A percentile compares a stretch with the other conserved stretches of the same genome.
Conservation (phyloP, 768 basidiomycete genomes). For the Sarcomyxa edulis region DNA sequence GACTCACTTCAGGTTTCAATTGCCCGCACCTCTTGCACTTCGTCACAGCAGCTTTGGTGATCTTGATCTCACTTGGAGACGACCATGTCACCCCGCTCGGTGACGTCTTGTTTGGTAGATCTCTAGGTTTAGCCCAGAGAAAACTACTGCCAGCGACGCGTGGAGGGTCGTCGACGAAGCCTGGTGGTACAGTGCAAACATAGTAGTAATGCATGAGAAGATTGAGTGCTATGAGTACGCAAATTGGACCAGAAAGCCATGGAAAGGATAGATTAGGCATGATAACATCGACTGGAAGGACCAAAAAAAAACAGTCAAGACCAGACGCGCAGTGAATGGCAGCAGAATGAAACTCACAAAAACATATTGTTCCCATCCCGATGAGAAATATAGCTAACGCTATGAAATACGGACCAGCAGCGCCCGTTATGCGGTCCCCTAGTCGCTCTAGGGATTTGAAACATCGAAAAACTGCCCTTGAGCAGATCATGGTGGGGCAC, state of each 20-base stretch:
- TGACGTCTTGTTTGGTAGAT: conserved; percentile 17
- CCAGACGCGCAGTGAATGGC: conserved; percentile 1
- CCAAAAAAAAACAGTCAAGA: conserved; percentile 4
- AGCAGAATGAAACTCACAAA: conserved; percentile 50
- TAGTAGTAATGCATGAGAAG: conserved; percentile 81
- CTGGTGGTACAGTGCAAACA: conserved; percentile 75
- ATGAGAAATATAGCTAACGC: conserved; percentile 74
- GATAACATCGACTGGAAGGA: conserved; percentile 69
- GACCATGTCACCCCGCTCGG: conserved; percentile 46
- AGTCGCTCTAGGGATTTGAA: conserved; percentile 60
- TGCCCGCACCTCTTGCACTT: conserved; percentile 67
- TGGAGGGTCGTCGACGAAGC: conserved; percentile 64
- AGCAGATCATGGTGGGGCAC: conserved; percentile 32
- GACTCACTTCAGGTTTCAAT: conserved; percentile 72
- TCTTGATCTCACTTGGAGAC: conserved; percentile 35
- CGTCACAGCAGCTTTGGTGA: conserved; percentile 51
- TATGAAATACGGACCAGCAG: conserved; percentile 90
- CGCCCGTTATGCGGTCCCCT: conserved; percentile 80
- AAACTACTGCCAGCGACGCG: conserved; percentile 31
- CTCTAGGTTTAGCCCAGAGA: conserved; percentile 58
- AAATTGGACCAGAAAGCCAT: conserved; percentile 58
- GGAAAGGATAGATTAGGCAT: conserved; percentile 58
- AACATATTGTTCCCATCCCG: conserved; percentile 61
- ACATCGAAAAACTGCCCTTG: conserved; percentile 43
- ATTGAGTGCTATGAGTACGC: conserved; percentile 73